phyloP scores from a whole-genome alignment of 768 basidiomycete species.

The Naematelia aurantialba region DNA sequence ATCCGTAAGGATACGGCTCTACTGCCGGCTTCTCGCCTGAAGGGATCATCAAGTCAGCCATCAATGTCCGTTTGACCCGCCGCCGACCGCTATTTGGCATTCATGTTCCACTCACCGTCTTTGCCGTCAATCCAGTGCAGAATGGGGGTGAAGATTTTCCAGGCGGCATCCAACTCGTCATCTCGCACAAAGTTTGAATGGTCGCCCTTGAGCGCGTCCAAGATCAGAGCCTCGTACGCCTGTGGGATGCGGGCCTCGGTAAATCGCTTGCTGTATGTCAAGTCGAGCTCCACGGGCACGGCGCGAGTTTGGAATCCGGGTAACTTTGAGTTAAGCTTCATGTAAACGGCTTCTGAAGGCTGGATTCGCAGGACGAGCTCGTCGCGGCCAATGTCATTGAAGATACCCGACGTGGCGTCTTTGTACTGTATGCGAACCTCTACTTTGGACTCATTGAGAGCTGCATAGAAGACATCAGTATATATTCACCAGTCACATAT shows the following conservation, averaged over 20 bases:
- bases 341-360: conserved; percentile 90
- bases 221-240: conserved; percentile 88
- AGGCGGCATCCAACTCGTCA: conserved; percentile 94
- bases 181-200: conserved; percentile 98
- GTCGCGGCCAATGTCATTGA: conserved; percentile 91
- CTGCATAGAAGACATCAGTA: conserved; percentile 52
- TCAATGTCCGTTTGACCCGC: background rate
- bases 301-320: conserved; percentile 87
- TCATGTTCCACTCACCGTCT: conserved; percentile 52
- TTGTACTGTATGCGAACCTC: conserved; percentile 98
- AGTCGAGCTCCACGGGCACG: conserved; percentile 94
- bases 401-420: conserved; percentile 93
- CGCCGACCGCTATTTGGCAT: too few relatives aligned
- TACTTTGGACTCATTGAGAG: conserved; percentile 96
- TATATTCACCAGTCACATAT: background rate
- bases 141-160: conserved; percentile 70
- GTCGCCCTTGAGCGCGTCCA: conserved; percentile 95
- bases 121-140: conserved; percentile 92
- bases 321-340: conserved; percentile 93
- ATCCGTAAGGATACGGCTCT: conserved; percentile 81
- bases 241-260: conserved; percentile 86
- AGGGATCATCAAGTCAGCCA: background rate
- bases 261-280: conserved; percentile 96
- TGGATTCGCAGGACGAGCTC: conserved; percentile 97
- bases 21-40: conserved; percentile 60